Evolutionary conservation across 495 filamentous ascomycete species (phyloP).

Genomic region (Penicillium malachiteum): DNA sequence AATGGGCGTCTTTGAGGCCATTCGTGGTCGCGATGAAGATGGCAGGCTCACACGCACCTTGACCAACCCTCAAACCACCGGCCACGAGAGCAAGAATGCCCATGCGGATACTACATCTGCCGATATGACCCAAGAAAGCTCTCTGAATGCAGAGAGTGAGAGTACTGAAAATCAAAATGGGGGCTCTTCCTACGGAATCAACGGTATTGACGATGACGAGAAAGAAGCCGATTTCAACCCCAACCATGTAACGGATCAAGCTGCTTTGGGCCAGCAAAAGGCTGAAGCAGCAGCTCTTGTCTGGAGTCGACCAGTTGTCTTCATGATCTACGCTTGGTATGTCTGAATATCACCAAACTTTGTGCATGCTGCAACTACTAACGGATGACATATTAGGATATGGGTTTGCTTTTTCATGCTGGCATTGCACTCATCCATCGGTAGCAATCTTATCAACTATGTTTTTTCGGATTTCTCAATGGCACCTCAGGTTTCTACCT

Average conservation of each 20-base stretch:
- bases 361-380: neutral
- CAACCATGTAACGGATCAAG: slow-evolving; percentile 24
- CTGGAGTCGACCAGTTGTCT: slow-evolving; percentile 35
- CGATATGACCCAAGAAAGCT: neutral
- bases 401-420: slow-evolving; percentile 47
- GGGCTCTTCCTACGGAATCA: neutral
- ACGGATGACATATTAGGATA: slow-evolving; percentile 26
- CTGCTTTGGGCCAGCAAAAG: slow-evolving; percentile 38
- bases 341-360: slow-evolving; percentile 16
- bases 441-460: slow-evolving; percentile 35
- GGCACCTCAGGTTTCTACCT: slow-evolving; percentile 38
- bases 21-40: slow-evolving; percentile 9
- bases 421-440: slow-evolving; percentile 38
- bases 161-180: no score
- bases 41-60: neutral
- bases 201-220: slow-evolving; percentile 24
- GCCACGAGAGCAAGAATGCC: neutral
- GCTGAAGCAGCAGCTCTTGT: slow-evolving; percentile 45
- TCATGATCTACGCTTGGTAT: slow-evolving; percentile 41
- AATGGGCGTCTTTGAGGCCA: slow-evolving; percentile 12
- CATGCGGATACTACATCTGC: neutral
- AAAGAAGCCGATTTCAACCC: slow-evolving; percentile 25
- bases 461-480: slow-evolving; percentile 35
- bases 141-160: no score
- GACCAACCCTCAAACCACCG: neutral